phyloP scores from a whole-genome alignment of 1,284 basidiomycete species.

The Sphaerobolus stellatus region DNA sequence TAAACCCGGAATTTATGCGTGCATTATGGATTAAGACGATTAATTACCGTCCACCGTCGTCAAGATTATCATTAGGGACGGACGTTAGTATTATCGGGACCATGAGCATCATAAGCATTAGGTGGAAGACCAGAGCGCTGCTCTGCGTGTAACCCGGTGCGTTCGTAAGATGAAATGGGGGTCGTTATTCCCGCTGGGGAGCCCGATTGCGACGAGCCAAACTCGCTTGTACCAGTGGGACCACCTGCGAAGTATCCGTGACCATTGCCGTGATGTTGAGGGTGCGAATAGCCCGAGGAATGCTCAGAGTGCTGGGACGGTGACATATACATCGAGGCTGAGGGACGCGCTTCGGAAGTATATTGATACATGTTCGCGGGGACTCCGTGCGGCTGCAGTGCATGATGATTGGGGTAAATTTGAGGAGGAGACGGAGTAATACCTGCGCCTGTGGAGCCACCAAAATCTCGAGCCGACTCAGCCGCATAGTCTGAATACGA shows the following conservation, averaged over 20 bases:
- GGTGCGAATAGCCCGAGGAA: too few species aligned
- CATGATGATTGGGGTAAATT: background rate
- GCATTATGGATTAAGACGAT: too few species aligned
- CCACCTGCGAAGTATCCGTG: background rate
- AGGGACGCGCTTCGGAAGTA: background rate
- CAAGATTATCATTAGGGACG: too few species aligned
- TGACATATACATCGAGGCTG: slow-evolving; percentile 1
- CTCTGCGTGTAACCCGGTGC: background rate
- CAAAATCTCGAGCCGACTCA: too few species aligned
- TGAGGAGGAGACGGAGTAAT: slow-evolving; percentile 3
- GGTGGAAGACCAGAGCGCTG: background rate
- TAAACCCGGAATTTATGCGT: too few species aligned
- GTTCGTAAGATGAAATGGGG: slow-evolving; percentile 2
- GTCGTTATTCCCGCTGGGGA: background rate
- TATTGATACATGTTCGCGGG: background rate
- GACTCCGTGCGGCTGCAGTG: background rate
- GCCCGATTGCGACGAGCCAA: background rate
- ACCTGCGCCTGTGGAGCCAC: too few species aligned
- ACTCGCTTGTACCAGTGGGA: background rate
- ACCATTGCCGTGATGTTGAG: background rate
- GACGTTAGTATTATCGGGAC: background rate
- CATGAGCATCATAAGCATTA: background rate
- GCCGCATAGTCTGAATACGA: background rate
- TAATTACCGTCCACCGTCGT: too few species aligned
- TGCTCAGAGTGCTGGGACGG: background rate